A percentile compares a stretch with the other conserved stretches of the same genome.
Evolutionary conservation across 306 rosid genomes (phyloP).

Genomic region (Cicer chorassanicum): DNA sequence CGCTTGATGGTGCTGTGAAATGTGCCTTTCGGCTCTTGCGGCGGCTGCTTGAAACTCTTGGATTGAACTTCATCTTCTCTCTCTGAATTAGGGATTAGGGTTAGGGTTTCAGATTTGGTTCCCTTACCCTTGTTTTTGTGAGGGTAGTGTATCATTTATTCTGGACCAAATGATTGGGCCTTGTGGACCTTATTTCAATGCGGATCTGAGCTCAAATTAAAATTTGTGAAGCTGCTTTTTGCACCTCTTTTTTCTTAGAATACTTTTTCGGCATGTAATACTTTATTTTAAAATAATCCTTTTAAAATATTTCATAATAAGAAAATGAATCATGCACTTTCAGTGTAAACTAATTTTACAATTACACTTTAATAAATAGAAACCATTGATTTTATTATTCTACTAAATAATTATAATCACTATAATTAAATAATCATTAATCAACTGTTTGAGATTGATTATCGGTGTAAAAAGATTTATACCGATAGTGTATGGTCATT

Average conservation of each 20-base stretch:
- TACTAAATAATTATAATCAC: too few species aligned
- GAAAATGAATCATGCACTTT: too few species aligned
- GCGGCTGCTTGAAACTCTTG: conserved; percentile 88
- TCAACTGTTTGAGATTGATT: too few species aligned
- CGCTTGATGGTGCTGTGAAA: conserved; percentile 93
- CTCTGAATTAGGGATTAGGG: conserved; percentile 30
- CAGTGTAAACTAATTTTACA: too few species aligned
- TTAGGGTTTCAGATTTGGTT: not conserved
- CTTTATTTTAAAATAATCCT: too few species aligned
- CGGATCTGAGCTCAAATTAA: not conserved
- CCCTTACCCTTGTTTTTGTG: not conserved
- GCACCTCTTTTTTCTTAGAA: not conserved
- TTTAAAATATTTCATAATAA: too few species aligned
- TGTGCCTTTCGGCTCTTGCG: conserved; percentile 96
- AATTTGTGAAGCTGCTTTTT: not conserved
- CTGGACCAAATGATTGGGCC: not conserved
- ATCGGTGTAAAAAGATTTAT: too few species aligned
- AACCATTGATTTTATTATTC: too few species aligned
- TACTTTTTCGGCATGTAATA: too few species aligned
- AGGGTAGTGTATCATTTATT: not conserved
- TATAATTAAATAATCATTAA: too few species aligned
- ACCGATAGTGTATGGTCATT: too few species aligned
- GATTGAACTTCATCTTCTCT: conserved; percentile 77
- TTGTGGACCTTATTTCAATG: not conserved
- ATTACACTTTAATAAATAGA: too few species aligned